Base-by-base conservation (phyloP, 75 land plant genomes). In the Chamaecyparis obtusa region DNA sequence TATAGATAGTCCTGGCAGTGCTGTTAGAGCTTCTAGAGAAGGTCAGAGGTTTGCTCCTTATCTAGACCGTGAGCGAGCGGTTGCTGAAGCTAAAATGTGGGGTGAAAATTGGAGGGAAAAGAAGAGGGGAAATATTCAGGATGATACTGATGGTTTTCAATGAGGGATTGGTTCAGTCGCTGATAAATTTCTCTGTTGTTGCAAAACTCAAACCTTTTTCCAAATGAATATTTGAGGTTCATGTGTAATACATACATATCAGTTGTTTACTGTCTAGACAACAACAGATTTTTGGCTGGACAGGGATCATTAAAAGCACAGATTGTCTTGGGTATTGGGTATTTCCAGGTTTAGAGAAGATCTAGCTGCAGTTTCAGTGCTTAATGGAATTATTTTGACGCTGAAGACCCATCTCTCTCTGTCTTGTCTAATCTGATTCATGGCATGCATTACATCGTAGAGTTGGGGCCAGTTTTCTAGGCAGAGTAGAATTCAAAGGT, bases 71-170 rank as follows among this genome's bases (percentile, higher is more conserved):
- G 95, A 96, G 89, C 90, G 95, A 67, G 96, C 96, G n/a, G 95
- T 96, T 82, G 97, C 97, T 6, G 97, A 96, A 89, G 96, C 97
- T 67, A 95, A 93, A 90, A 89, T 95, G 89, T 96, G 97, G 97
- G 97, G 97, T 35, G 97, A 91, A 87, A 94, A 90, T 69, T 93
- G 85, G 90, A 88, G 95, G 79, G 93, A 94, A 80, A 90, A 92
- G 83, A 89, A 92, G 85, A 85, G 92, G 41, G 93, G 90, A 72
- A 88, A 86, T 86, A 87, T 74, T 7, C 93, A 89, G 37, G 89
- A 56, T 85, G 87, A 54, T 14, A 46, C 32, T 81, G 87, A 75
- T 79, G 82, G 83, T 43, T 80, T 80, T 80, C 48, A 80, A 27
- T 36, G 87, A 44, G 85, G 87, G 24, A 19, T 71, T 69, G 87